Evolutionary conservation across 2,329 filamentous ascomycete genomes (phyloP).

Genomic region (Botryosphaeria dothidea): DNA sequence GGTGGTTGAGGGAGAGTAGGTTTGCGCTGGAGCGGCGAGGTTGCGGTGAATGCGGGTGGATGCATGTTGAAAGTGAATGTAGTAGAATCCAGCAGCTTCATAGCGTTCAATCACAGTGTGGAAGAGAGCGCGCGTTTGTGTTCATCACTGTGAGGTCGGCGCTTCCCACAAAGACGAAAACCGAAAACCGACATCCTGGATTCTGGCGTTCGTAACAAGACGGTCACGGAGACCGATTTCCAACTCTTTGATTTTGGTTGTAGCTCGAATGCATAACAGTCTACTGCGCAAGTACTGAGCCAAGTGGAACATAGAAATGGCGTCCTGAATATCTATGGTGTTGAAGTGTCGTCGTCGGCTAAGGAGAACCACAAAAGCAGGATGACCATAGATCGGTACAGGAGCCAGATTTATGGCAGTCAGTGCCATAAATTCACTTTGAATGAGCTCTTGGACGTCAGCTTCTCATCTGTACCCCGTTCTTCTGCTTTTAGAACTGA

Average conservation of each 20-base stretch:
- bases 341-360: too few relatives aligned
- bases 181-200: not conserved
- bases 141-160: not conserved
- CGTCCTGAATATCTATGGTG: too few relatives aligned
- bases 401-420: too few relatives aligned
- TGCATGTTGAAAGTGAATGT: not conserved
- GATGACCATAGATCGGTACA: too few relatives aligned
- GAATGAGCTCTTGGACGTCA: too few relatives aligned
- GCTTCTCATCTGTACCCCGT: too few relatives aligned
- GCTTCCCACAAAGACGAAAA: not conserved
- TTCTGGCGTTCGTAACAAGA: not conserved
- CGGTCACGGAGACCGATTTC: not conserved
- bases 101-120: not conserved
- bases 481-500: not conserved
- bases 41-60: not conserved
- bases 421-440: too few relatives aligned
- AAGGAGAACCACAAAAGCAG: too few relatives aligned
- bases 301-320: too few relatives aligned
- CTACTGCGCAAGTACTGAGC: too few relatives aligned
- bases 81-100: not conserved
- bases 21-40: not conserved
- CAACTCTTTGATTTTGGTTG: not conserved
- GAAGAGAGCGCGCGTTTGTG: not conserved
- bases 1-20: not conserved
- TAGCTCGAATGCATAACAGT: too few relatives aligned